These are phyloP conservation scores for Chloropicon primus DNA, from an alignment of 139 green algal genomes.

Conservation along the genomic window DNA sequence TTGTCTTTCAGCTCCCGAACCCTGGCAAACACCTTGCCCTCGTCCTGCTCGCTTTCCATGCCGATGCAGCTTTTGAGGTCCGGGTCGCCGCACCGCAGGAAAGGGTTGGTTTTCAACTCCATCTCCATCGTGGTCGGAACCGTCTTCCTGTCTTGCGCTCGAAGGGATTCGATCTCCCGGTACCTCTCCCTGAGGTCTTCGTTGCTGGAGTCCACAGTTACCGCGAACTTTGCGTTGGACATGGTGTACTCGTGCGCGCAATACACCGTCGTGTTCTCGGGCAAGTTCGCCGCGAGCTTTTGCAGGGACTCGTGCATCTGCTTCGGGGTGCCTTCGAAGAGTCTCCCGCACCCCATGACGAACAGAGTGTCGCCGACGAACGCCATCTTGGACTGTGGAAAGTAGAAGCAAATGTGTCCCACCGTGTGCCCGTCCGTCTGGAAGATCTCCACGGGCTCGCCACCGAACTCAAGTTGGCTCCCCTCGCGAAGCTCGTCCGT, in stretches of 20 bases:
- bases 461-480: slow-evolving; percentile 37
- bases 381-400: slow-evolving; percentile 41
- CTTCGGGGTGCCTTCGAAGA: slow-evolving; percentile 72
- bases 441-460: slow-evolving; percentile 41
- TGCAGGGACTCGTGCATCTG: slow-evolving; percentile 29
- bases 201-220: slow-evolving; percentile 51
- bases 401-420: slow-evolving; percentile 66
- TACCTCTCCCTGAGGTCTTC: slow-evolving; percentile 32
- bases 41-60: slow-evolving; percentile 19
- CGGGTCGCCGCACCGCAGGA: slow-evolving; percentile 49
- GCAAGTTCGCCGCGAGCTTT: slow-evolving; percentile 33
- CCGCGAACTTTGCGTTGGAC: slow-evolving; percentile 55
- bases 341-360: slow-evolving; percentile 65
- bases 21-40: slow-evolving; percentile 50
- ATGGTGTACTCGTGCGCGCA: slow-evolving; percentile 64
- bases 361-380: slow-evolving; percentile 88
- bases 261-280: slow-evolving; percentile 53
- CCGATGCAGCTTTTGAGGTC: slow-evolving; percentile 42
- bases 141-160: slow-evolving; percentile 45
- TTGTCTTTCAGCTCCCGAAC: slow-evolving; percentile 62
- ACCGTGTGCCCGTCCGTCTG: slow-evolving; percentile 80
- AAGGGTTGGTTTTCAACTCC: slow-evolving; percentile 80
- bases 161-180: slow-evolving; percentile 34
- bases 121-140: slow-evolving; percentile 57
- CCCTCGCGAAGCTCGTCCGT: slow-evolving; percentile 52